Evolutionary conservation across 2,329 filamentous ascomycete species (phyloP).

Genomic region (Cryphonectria carpinicola): DNA sequence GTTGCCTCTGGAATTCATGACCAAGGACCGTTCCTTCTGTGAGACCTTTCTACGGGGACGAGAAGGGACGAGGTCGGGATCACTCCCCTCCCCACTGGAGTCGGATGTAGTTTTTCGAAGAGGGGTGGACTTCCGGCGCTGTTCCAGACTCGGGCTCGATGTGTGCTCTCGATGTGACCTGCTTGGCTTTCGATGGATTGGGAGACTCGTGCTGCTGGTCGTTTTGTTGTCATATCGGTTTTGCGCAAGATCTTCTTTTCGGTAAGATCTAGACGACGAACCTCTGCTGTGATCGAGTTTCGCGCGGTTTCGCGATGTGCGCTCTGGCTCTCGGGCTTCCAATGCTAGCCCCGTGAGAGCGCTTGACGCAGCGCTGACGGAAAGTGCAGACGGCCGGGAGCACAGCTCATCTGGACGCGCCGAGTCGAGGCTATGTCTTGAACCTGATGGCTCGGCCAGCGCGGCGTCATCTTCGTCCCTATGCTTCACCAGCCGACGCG

Average conservation of each 20-base stretch:
- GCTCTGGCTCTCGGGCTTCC: constrained; percentile 33
- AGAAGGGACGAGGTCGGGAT: constrained; percentile 18
- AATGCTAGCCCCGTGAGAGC: constrained; percentile 47
- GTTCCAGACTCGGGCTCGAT: constrained; percentile 18
- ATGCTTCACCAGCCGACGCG: constrained; percentile 52
- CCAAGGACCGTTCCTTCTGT: constrained; percentile 21
- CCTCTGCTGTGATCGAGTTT: constrained; percentile 14
- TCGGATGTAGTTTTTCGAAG: constrained; percentile 25
- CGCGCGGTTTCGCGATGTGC: constrained; percentile 14
- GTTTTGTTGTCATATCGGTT: constrained; percentile 31
- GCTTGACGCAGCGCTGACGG: constrained; percentile 60
- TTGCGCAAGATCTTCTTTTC: constrained; percentile 26
- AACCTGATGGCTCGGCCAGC: constrained; percentile 36
- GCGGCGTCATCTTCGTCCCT: constrained; percentile 39
- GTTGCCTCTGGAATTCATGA: constrained; percentile 12
- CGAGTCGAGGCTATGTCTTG: constrained; percentile 34
- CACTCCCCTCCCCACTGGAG: constrained; percentile 25
- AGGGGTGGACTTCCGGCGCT: constrained; percentile 18
- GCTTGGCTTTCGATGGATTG: constrained; percentile 29
- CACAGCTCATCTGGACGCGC: constrained; percentile 48
- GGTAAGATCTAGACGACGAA: constrained; percentile 12
- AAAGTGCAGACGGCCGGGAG: constrained; percentile 50
- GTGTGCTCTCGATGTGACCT: constrained; percentile 18
- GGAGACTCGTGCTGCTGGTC: constrained; percentile 33
- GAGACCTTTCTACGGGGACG: constrained; percentile 22